Evolutionary conservation across 768 basidiomycete species (phyloP).

Genomic region (Fibroporia radiculosa): DNA sequence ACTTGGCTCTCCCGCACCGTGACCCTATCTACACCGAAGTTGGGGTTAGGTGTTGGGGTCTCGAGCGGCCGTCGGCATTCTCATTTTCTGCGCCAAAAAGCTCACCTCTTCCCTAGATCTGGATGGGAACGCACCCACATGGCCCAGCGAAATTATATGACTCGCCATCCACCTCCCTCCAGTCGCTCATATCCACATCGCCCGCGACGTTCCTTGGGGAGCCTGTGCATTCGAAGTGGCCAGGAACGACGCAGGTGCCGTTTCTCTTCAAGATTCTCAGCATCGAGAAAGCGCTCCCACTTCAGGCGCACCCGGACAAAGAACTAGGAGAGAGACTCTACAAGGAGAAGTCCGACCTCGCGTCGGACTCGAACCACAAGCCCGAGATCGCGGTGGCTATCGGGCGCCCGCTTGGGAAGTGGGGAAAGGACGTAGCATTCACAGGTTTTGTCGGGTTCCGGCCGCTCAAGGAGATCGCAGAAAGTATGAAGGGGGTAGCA

Average conservation of each 20-base stretch:
- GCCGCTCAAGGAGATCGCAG: conserved; percentile 35
- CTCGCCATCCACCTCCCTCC: conserved; percentile 20
- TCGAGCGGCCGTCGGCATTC: neutral
- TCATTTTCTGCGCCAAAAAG: neutral
- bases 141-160: conserved; percentile 33
- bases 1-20: no score
- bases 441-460: conserved; percentile 48
- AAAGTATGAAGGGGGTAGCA: conserved; percentile 33
- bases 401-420: conserved; percentile 27
- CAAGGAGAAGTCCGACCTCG: conserved; percentile 32
- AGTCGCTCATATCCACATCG: conserved; percentile 25
- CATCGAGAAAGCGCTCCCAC: conserved; percentile 45
- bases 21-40: no score
- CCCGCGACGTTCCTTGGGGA: conserved; percentile 26
- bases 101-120: conserved; percentile 31
- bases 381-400: conserved; percentile 52
- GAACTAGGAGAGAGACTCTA: conserved; percentile 35
- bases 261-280: conserved; percentile 53
- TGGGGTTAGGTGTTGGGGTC: no score
- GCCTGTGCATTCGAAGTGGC: conserved; percentile 25
- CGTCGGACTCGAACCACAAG: conserved; percentile 47
- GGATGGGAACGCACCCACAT: conserved; percentile 55
- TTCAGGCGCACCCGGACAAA: conserved; percentile 54
- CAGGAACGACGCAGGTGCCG: conserved; percentile 31
- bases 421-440: conserved; percentile 13